phyloP scores from a whole-genome alignment of 2,329 filamentous ascomycete genomes.

The Aureobasidium sp. region DNA sequence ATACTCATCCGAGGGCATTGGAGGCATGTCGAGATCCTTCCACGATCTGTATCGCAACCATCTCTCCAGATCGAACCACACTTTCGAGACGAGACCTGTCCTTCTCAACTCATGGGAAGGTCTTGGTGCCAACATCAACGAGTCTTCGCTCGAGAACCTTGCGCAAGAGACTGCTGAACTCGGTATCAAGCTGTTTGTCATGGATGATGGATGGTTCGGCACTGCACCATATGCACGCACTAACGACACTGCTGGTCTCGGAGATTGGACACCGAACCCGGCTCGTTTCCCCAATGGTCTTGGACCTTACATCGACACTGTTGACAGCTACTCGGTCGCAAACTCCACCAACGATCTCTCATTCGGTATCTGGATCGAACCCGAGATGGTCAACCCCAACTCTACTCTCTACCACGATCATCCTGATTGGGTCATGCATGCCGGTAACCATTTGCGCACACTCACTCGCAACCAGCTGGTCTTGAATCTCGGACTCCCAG shows the following conservation, averaged over 20 bases:
- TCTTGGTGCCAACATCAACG: constrained; percentile 49
- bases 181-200: constrained; percentile 54
- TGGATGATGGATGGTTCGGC: constrained; percentile 62
- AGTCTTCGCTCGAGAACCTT: constrained; percentile 46
- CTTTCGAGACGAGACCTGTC: constrained; percentile 42
- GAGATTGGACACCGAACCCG: constrained; percentile 54
- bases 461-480: constrained; percentile 51
- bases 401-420: constrained; percentile 53
- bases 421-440: constrained; percentile 55
- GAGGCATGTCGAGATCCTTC: constrained; percentile 53
- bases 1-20: constrained; percentile 50
- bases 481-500: constrained; percentile 50
- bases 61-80: constrained; percentile 49
- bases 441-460: constrained; percentile 48
- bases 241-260: constrained; percentile 49
- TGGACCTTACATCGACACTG: constrained; percentile 40
- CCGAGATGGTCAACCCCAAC: constrained; percentile 58
- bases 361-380: constrained; percentile 60
- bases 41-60: constrained; percentile 55
- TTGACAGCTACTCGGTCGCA: constrained; percentile 42
- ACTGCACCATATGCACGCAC: constrained; percentile 48
- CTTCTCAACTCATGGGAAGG: constrained; percentile 61
- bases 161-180: constrained; percentile 49
- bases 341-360: constrained; percentile 42
- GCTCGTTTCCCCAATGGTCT: constrained; percentile 51